Base-by-base conservation (phyloP, 73 alveolate species). In the Blepharisma japonicum region DNA sequence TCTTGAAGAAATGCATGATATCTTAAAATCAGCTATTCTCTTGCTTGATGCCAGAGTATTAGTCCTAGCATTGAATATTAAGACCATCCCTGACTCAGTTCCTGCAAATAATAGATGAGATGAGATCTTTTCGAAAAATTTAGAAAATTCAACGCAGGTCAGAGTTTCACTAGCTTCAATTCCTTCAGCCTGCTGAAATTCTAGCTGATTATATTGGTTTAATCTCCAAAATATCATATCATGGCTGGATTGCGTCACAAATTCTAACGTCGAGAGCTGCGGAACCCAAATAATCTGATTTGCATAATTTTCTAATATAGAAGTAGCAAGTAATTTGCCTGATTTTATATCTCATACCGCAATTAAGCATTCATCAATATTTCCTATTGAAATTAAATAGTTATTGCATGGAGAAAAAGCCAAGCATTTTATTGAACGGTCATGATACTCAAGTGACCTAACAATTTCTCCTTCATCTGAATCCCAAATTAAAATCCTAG, bases 331-430 rank as follows among this genome's bases (percentile, higher is more conserved):
- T 8, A 25, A 1, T 20, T 39, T n/a, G 0, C 46, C 23, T 18
- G 23, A 39, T n/a, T 14, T 14, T 25, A 61, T 14, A 14, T 61
- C 74, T 39, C 74, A 61, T 20, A 61, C 46, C 39, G 23, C 74
- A 20, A 61, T 8, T 14, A 61, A 8, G 11, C 49, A 61, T 25
- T 61, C 74, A 61, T 14, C 49, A 9, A 18, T 25, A 25, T 25
- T 61, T n/a, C 74, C 74, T n/a, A 61, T 61, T 61, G 74, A 61
- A 25, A n/a, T 14, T 25, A 61, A 61, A 61, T 20, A 61, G 46
- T 14, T 18, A 61, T 11, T 9, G 23, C 74, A 61, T 25, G 74
- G 74, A 25, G 74, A 61, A 61, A 61, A 61, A 14, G 38, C 18
- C 11, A 61, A 9, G 4, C 50, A 20, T 8, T 14, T 61, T 9